Evolutionary conservation across 2,329 filamentous ascomycete genomes (phyloP), one percentile per base, ranked within the genome.

Genomic region (Sporothrix luriei): DNA sequence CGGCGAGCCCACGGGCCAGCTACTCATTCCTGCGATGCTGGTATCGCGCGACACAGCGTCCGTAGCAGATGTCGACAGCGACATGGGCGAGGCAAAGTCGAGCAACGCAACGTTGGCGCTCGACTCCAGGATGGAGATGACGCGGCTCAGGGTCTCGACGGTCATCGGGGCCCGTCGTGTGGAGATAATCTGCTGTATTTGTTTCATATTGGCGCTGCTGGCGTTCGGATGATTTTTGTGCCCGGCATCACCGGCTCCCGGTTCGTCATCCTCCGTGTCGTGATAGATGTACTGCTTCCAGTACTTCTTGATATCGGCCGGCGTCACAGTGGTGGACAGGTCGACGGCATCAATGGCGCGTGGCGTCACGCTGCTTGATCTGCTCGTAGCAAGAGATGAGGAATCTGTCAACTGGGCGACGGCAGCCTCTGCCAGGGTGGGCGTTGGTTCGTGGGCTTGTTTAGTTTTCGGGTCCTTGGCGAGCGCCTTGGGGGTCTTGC

Each of bases 101-200:
- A 71, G 66, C 66, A 70, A 38, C 43, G 51, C 66, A 13, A 59
- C 19, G 10, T 66, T 65, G 65, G 65, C 65, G 19, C 38, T 64
- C 16, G 55, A 29, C 51, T 70, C 49, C 21, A 66, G 61, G 19
- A 38, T 61, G 10, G 38, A 55, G 24, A 69, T 62, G 66, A 33
- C 51, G 10, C 29, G 66, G 66, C 52, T 66, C 16, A 71, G n/a
- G 2, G 65, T 66, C 26, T 64, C 65, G 13, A 68, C 26, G 1
- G 65, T 68, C 55, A 59, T 55, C 14, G 66, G 66, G 14, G 14
- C 49, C 24, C 29, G 24, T 54, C 21, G 57, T 49, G 61, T 33
- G 11, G 55, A 5, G 13, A 66, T 10, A 2, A 51, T 26, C 16
- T 66, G 62, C 43, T 49, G 38, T 13, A 26, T 38, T 4, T 24